Evolutionary conservation across 2,329 filamentous ascomycete genomes (phyloP), one percentile per base, ranked within the genome.

Genomic region (Fusarium pseudograminearum): DNA sequence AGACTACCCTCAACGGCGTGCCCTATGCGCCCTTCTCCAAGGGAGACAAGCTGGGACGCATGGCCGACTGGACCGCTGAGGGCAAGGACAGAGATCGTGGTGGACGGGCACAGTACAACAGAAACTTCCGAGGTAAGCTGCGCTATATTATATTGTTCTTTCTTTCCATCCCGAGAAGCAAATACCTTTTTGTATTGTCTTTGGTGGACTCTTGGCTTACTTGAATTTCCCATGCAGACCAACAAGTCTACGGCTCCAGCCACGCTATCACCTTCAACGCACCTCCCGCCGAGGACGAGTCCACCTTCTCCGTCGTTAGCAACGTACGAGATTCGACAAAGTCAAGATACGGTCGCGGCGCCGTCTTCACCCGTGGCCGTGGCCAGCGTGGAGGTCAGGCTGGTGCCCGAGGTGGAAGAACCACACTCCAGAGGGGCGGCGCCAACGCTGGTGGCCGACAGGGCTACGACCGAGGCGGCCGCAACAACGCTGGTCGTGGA

Each of bases 21-120:
- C 96, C 96, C 40, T 99, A 98, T 81, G 96, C 96, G 75, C 96
- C 96, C 66, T 99, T 96, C 86, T 98, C 94, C 73, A 99, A 99
- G 84, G 94, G 93, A 80, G 96, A 99, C 86, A 98, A 98, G 87
- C 87, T 99, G 65, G 96, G 96, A 78, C 94, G 96, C 80, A 98
- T 99, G 94, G 96, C 96, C 66, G 96, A 99, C 86, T 99, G 96
- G 96, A 97, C 94, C 20, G 79, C 90, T 48, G 96, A 98, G 79
- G 90, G 92, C 80, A 98, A 98, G 83, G 93, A 96, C 65, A 86
- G 94, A 77, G 88, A 90, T 74, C 86, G 89, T 65, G 91, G 92
- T 73, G 93, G 93, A 67, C 87, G 95, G 79, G 90, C 92, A 81
- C 93, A 96, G 79, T 98, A 97, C 82, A 94, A 95, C 82, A 88